phyloP scores from a whole-genome alignment of 202 grass and related monocot genomes.

The Cymbopogon flexuosus region DNA sequence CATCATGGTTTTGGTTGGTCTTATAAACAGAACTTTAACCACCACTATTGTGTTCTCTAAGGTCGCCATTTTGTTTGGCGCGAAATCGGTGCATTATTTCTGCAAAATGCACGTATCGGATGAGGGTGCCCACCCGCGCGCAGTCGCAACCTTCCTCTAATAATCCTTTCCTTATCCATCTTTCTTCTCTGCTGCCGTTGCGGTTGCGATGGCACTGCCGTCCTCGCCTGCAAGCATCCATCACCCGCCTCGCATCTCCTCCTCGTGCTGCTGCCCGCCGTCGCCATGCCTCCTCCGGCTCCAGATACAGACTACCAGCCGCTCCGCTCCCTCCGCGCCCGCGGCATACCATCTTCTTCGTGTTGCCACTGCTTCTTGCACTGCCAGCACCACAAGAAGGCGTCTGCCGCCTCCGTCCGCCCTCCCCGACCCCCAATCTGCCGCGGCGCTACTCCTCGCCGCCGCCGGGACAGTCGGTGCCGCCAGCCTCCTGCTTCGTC shows the following conservation, averaged over 20 bases:
- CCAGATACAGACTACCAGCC: too few species aligned
- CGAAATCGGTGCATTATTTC: too few species aligned
- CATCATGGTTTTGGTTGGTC: too few species aligned
- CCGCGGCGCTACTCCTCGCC: background rate
- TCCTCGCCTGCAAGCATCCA: background rate
- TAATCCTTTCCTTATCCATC: background rate
- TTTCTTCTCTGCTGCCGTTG: background rate
- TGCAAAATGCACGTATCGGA: too few species aligned
- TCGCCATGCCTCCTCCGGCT: background rate
- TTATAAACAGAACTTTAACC: too few species aligned
- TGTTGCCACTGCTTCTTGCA: background rate
- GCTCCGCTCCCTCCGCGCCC: too few species aligned
- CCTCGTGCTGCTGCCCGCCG: background rate
- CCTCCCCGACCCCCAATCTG: conserved; percentile 16
- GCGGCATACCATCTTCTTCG: background rate
- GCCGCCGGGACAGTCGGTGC: conserved; percentile 24
- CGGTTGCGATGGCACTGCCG: background rate
- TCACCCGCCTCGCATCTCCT: background rate
- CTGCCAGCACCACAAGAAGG: background rate
- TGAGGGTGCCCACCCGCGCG: background rate
- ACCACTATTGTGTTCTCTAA: too few species aligned
- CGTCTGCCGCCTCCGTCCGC: background rate
- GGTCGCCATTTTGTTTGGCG: too few species aligned
- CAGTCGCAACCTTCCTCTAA: background rate
- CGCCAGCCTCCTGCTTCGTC: conserved; percentile 20